Percentiles rank a stretch among this genome's conserved stretches.
Evolutionary conservation across 2,329 filamentous ascomycete species (phyloP).

Genomic region (Ophiobolus disseminans): DNA sequence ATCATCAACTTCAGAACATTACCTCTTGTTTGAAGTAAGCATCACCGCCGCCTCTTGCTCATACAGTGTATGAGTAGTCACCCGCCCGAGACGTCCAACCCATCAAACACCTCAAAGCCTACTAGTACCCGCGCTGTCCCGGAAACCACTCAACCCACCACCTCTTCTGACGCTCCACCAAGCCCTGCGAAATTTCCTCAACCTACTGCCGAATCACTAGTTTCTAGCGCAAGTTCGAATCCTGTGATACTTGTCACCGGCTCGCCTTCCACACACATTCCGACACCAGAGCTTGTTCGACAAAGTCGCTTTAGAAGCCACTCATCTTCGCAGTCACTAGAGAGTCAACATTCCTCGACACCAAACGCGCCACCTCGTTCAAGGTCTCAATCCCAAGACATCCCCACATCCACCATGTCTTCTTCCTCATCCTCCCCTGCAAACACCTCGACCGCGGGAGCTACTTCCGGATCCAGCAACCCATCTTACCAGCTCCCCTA

Average conservation of each 20-base stretch:
- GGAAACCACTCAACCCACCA: constrained; percentile 12
- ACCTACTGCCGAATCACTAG: constrained; percentile 24
- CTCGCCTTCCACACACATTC: constrained; percentile 10
- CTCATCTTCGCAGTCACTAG: constrained; percentile 22
- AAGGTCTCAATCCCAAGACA: constrained; percentile 22
- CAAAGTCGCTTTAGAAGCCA: constrained; percentile 22
- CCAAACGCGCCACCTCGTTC: constrained; percentile 22
- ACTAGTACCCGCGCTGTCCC: constrained; percentile 11
- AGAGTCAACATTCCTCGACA: constrained; percentile 12
- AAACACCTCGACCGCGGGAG: constrained; percentile 40
- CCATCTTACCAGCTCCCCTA: constrained; percentile 44
- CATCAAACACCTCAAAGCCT: constrained; percentile 31
- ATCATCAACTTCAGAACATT: constrained; percentile 1
- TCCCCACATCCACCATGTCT: constrained; percentile 34
- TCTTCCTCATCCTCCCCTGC: constrained; percentile 41
- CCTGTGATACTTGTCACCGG: constrained; percentile 30
- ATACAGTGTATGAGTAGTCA: constrained; percentile 31
- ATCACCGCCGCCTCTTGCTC: constrained; percentile 4
- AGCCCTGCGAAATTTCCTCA: constrained; percentile 29
- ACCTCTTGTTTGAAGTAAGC: constrained; percentile 4
- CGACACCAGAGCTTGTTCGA: constrained; percentile 11
- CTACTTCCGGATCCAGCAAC: constrained; percentile 35
- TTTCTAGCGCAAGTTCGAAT: constrained; percentile 6
- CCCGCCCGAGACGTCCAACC: constrained; percentile 24
- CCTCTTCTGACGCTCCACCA: constrained; percentile 12